A percentile compares a stretch with the other conserved stretches of the same genome.
These are phyloP conservation scores for Grigorovia yakushimaensis DNA, from an alignment of 805 yeast genomes.

Conservation along the genomic window DNA sequence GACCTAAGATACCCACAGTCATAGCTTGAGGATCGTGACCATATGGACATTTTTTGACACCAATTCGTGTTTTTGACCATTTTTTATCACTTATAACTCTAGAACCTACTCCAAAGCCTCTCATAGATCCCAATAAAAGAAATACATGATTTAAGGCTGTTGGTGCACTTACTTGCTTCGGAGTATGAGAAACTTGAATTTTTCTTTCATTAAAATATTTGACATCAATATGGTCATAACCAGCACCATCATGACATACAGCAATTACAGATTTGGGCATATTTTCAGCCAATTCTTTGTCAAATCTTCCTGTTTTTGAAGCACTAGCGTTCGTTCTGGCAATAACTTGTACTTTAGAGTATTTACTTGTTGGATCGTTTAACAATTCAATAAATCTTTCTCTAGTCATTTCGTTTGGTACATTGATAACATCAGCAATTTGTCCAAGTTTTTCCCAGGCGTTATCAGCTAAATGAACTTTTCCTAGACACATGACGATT, in stretches of 20 bases:
- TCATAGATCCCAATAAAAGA: conserved; percentile 50
- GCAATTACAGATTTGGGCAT: conserved; percentile 46
- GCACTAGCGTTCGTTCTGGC: conserved; percentile 47
- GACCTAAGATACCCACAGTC: conserved; percentile 69
- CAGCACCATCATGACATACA: conserved; percentile 62
- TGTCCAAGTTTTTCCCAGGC: conserved; percentile 51
- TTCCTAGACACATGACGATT: conserved; percentile 58
- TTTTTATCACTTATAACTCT: conserved; percentile 44
- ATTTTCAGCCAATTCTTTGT: conserved; percentile 45
- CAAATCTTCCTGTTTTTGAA: conserved; percentile 51
- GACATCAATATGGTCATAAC: conserved; percentile 63
- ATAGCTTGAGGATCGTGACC: conserved; percentile 74
- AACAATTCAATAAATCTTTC: conserved; percentile 25
- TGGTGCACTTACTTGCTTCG: conserved; percentile 55
- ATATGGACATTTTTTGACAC: conserved; percentile 25
- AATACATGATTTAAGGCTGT: conserved; percentile 66
- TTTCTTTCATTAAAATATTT: conserved; percentile 39
- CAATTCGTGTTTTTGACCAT: conserved; percentile 52
- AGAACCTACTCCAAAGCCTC: conserved; percentile 58
- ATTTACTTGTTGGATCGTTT: conserved; percentile 25
- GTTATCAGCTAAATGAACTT: conserved; percentile 46
- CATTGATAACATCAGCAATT: conserved; percentile 39
- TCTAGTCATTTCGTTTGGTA: conserved; percentile 32
- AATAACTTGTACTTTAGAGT: conserved; percentile 29
- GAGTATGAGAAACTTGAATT: conserved; percentile 60